Percentiles rank a stretch among this genome's conserved stretches.
Conservation (phyloP, 495 filamentous ascomycete species). For the Lentithecium fluviatile region DNA sequence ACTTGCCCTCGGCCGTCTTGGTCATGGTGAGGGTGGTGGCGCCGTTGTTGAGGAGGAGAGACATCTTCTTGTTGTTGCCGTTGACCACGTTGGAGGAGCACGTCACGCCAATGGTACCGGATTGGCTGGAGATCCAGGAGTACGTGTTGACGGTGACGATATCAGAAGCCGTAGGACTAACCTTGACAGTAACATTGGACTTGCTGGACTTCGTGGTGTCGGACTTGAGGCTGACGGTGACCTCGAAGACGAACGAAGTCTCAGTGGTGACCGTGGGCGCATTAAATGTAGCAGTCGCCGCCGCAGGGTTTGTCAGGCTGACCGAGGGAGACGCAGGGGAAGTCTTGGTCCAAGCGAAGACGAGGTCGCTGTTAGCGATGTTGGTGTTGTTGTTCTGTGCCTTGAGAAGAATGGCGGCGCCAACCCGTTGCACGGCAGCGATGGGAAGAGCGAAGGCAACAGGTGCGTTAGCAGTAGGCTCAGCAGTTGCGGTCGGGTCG, state of each 20-base stretch:
- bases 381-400: conserved; percentile 22
- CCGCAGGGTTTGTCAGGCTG: conserved; percentile 19
- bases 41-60: conserved; percentile 16
- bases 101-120: conserved; percentile 30
- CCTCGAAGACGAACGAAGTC: conserved; percentile 13
- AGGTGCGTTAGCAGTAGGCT: not conserved
- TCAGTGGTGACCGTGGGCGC: conserved; percentile 20
- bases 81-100: conserved; percentile 29
- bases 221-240: conserved; percentile 20
- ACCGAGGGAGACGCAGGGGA: conserved; percentile 8
- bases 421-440: conserved; percentile 7
- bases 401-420: conserved; percentile 18
- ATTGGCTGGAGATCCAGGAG: conserved; percentile 16
- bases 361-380: conserved; percentile 17
- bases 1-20: conserved; percentile 12
- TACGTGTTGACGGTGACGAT: conserved; percentile 23
- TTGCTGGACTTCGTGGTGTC: conserved; percentile 17
- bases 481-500: not conserved
- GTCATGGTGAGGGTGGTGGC: conserved; percentile 21
- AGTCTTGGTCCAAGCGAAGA: conserved; percentile 26
- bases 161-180: conserved; percentile 14
- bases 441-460: conserved; percentile 2
- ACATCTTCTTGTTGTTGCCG: conserved; percentile 20
- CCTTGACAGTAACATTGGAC: conserved; percentile 15
- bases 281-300: conserved; percentile 19